Percentiles rank a stretch among this genome's conserved stretches.
phyloP scores from a whole-genome alignment of 371 early-diverging fungal genomes.

The Mucor racemosus region DNA sequence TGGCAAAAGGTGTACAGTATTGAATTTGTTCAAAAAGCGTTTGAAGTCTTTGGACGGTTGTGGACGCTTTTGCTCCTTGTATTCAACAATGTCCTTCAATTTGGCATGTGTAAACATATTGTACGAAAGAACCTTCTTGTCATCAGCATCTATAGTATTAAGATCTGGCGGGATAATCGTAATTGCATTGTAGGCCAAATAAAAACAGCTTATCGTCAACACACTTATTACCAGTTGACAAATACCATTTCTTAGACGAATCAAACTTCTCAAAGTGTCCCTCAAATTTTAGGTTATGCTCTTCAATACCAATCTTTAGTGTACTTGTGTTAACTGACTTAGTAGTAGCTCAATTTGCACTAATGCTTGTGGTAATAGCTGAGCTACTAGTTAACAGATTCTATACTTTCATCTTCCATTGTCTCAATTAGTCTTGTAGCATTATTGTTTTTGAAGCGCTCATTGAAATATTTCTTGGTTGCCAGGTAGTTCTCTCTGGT shows the following conservation, averaged over 20 bases:
- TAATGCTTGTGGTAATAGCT: neutral
- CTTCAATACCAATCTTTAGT: neutral
- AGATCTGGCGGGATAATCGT: slow-evolving; percentile 15
- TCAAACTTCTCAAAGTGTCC: neutral
- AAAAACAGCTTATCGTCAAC: slow-evolving; percentile 18
- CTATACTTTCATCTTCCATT: too few relatives aligned
- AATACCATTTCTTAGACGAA: slow-evolving; percentile 15
- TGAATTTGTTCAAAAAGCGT: too few relatives aligned
- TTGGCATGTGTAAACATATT: slow-evolving; percentile 24
- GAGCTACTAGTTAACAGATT: neutral
- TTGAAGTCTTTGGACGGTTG: neutral
- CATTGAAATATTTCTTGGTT: too few relatives aligned
- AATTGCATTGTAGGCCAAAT: slow-evolving; percentile 19
- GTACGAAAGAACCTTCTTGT: too few relatives aligned
- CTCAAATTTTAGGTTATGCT: slow-evolving; percentile 5
- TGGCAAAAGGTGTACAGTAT: too few relatives aligned
- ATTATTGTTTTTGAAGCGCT: too few relatives aligned
- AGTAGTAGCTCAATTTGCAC: neutral
- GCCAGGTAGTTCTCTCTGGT: neutral
- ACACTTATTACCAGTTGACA: slow-evolving; percentile 18
- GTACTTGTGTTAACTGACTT: neutral
- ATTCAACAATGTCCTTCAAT: slow-evolving; percentile 21
- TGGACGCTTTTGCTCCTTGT: slow-evolving; percentile 11
- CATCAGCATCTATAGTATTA: slow-evolving; percentile 7
- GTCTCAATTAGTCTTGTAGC: too few relatives aligned